Conservation (phyloP, 345 rosid species). For the Brassica nigra region DNA sequence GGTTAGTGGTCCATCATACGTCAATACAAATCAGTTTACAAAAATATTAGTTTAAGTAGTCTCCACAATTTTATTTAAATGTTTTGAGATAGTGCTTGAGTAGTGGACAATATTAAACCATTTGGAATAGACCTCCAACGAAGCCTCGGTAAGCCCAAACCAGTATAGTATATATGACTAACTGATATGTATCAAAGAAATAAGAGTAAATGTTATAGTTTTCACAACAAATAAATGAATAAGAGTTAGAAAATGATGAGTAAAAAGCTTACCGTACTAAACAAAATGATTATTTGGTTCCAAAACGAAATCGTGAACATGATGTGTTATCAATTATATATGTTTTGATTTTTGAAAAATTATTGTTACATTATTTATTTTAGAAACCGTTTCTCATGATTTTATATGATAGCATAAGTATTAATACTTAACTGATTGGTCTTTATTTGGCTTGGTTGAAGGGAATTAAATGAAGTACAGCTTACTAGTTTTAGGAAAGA, state of each 20-base stretch:
- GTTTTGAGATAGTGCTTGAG: background rate
- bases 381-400: no score
- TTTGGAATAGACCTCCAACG: background rate
- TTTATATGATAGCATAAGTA: no score
- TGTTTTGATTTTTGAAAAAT: no score
- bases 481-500: slow-evolving; percentile 13
- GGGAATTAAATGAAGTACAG: slow-evolving; percentile 9
- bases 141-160: background rate
- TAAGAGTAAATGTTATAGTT: background rate
- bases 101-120: background rate
- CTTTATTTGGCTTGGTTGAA: background rate
- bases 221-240: background rate
- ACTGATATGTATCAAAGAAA: background rate
- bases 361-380: no score
- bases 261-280: background rate
- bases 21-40: background rate
- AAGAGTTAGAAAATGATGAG: background rate
- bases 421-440: background rate
- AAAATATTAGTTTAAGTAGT: background rate
- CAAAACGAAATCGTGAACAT: background rate
- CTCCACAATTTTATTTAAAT: background rate
- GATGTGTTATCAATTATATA: background rate
- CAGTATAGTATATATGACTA: background rate
- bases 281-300: background rate
- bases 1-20: background rate